Evolutionary conservation across 768 basidiomycete genomes (phyloP), one percentile per base, ranked within the genome.

Genomic region (Chlorophyllum brunneum): DNA sequence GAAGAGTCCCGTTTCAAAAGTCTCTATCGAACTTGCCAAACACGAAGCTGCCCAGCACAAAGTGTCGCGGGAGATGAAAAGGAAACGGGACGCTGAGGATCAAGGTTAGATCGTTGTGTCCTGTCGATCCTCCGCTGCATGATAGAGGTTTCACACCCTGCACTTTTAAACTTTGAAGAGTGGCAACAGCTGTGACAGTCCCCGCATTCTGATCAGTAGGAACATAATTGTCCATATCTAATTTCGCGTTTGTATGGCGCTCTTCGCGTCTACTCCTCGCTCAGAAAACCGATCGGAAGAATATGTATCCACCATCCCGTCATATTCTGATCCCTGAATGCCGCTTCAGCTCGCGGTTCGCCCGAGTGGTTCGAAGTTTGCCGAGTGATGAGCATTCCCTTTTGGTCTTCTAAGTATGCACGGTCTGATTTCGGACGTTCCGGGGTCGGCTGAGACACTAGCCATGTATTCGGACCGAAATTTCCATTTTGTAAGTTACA

Each of bases 61-160:
- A 64, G 86, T 97, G 37, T 88, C 93, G 50, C 76, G 85, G 62
- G 94, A 95, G 69, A 97, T 95, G 94, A 97, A 95, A 76, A 79
- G 92, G 60, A 93, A 92, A 73, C 79, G 91, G 36, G 91, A 93
- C 23, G 87, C 76, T 42, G 91, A 93, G 23, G 91, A 92, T 67
- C 69, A 81, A 59, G 83, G 76, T 0, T 83, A 60, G 41, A n/a
- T 38, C n/a, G 6, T 26, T 18, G 22, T 42, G 22, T 13, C 29
- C 38, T 46, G 50, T 51, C 48, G 23, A 41, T 29, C 2, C 15
- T 6, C 3, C 27, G n/a, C 18, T 30, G 36, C 33, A 33, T 24
- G 45, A 22, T 24, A 26, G 16, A n/a, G 10, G 9, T 4, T n/a
- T 42, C 16, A 26, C 24, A 42, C n/a, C 15, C 6, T n/a, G n/a